phyloP scores from a whole-genome alignment of 768 basidiomycete species.

The Tremella yokohamensis region DNA sequence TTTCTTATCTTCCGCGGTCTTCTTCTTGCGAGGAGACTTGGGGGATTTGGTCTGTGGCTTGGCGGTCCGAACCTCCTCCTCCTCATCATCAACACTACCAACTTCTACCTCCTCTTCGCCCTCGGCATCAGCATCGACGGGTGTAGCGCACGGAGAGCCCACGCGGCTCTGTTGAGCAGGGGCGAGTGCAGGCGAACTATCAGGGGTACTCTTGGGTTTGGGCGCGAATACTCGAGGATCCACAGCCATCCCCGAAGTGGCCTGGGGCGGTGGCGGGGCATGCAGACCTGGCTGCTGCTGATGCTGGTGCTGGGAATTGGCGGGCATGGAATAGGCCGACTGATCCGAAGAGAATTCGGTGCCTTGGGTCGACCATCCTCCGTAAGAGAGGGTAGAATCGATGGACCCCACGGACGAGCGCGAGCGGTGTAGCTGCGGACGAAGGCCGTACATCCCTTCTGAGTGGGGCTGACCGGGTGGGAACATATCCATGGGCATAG shows the following conservation, averaged over 20 bases:
- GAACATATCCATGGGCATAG: background rate
- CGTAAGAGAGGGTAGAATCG: constrained; percentile 5
- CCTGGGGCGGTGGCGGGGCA: no score
- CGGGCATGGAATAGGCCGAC: background rate
- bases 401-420: constrained; percentile 9
- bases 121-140: background rate
- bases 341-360: background rate
- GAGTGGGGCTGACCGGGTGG: background rate
- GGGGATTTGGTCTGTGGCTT: constrained; percentile 16
- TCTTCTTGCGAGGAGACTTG: constrained; percentile 9
- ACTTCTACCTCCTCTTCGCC: constrained; percentile 6
- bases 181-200: no score
- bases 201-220: background rate
- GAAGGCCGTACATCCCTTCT: background rate
- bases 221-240: constrained; percentile 27
- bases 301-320: no score
- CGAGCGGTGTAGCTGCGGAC: constrained; percentile 7
- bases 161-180: background rate
- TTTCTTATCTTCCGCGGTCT: constrained; percentile 17
- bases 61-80: constrained; percentile 27
- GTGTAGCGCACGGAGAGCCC: background rate
- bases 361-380: background rate
- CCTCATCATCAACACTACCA: constrained; percentile 12
- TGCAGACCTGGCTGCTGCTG: no score
- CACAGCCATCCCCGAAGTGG: constrained; percentile 14